These are phyloP conservation scores for Cynanchum wilfordii DNA, from an alignment of 257 asterid genomes.

Conservation along the genomic window DNA sequence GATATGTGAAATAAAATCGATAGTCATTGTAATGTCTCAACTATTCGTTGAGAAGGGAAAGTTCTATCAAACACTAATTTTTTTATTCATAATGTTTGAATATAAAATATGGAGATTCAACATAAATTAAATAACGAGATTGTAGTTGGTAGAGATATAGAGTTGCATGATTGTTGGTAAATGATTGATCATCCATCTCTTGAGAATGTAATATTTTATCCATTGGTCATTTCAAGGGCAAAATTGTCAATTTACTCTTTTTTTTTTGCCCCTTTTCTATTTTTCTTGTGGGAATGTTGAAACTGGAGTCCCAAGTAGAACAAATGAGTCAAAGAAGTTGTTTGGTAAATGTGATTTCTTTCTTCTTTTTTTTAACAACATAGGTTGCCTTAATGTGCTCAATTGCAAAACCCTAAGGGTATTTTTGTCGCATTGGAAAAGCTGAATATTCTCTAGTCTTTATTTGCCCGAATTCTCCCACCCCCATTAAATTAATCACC, in stretches of 20 bases:
- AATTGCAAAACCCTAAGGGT: constrained; percentile 50
- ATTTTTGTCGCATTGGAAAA: constrained; percentile 87
- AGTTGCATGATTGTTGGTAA: background rate
- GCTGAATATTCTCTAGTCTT: constrained; percentile 76
- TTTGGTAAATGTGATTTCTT: background rate
- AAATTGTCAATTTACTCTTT: too few relatives aligned
- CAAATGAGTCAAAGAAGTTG: background rate
- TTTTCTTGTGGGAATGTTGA: too few relatives aligned
- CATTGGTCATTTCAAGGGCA: background rate
- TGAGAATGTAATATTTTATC: background rate
- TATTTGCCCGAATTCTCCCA: constrained; percentile 22
- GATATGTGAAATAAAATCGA: too few relatives aligned
- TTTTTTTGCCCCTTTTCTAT: too few relatives aligned
- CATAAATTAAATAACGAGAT: too few relatives aligned
- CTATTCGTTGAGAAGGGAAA: too few relatives aligned
- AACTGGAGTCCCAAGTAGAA: too few relatives aligned
- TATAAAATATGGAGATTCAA: too few relatives aligned
- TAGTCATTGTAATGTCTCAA: too few relatives aligned
- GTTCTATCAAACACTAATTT: too few relatives aligned
- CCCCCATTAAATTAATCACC: background rate
- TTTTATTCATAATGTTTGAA: too few relatives aligned
- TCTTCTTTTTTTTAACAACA: background rate
- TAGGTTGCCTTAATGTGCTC: constrained; percentile 36
- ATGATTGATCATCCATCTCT: background rate
- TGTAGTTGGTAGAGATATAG: too few relatives aligned